A percentile compares a stretch with the other conserved stretches of the same genome.
Evolutionary conservation across 805 yeast species (phyloP).

Genomic region (Hanseniaspora clermontiae): DNA sequence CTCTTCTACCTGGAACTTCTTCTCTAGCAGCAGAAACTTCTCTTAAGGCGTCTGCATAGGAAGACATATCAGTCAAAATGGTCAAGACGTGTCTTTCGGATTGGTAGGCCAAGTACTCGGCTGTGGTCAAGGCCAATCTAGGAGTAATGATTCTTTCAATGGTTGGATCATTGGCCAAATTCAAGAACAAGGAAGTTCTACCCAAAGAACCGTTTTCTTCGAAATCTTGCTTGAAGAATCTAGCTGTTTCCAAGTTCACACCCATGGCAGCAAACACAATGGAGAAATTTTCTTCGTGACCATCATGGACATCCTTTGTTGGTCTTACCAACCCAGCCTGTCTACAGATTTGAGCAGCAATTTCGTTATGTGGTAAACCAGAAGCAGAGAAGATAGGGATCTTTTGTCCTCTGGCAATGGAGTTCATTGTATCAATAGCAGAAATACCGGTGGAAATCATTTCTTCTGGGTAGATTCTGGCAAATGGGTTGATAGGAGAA

Average conservation of each 20-base stretch:
- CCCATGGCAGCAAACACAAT: slow-evolving; percentile 99
- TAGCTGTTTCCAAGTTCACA: slow-evolving; percentile 94
- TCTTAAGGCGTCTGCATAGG: slow-evolving; percentile 99
- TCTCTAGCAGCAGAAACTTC: slow-evolving; percentile 99
- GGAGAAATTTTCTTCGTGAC: slow-evolving; percentile 98
- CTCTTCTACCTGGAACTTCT: slow-evolving; percentile 99
- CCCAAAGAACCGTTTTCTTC: slow-evolving; percentile 98
- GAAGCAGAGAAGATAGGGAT: slow-evolving; percentile 98
- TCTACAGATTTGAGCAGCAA: slow-evolving; percentile 99
- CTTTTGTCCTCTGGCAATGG: slow-evolving; percentile 99
- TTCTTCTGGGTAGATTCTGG: slow-evolving; percentile 98
- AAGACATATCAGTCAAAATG: slow-evolving; percentile 96
- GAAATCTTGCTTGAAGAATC: slow-evolving; percentile 98
- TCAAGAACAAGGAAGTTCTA: slow-evolving; percentile 91
- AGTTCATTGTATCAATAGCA: slow-evolving; percentile 98
- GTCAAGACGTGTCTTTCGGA: slow-evolving; percentile 98
- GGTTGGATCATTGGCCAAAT: slow-evolving; percentile 98
- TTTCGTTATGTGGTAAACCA: slow-evolving; percentile 98
- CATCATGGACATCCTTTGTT: slow-evolving; percentile 98
- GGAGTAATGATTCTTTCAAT: slow-evolving; percentile 99
- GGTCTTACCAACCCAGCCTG: slow-evolving; percentile 99
- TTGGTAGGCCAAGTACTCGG: slow-evolving; percentile 96
- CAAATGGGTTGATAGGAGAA: slow-evolving; percentile 94
- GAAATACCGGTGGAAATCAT: slow-evolving; percentile 99
- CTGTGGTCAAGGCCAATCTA: slow-evolving; percentile 95